Conservation (phyloP, 1,284 basidiomycete genomes). For the Inonotus hispidus region DNA sequence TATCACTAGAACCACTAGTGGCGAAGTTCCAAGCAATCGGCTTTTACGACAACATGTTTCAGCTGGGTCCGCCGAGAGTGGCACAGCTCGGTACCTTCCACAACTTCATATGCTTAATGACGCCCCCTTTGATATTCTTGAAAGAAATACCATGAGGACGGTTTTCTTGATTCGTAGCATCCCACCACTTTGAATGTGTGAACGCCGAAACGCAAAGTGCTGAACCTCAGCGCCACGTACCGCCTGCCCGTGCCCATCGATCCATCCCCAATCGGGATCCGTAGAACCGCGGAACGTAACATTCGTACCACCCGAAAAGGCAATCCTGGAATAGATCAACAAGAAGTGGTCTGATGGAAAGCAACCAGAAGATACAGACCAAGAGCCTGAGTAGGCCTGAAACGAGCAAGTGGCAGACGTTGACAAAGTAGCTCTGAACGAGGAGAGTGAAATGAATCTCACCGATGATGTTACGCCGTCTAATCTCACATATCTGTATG, state of each 20-base stretch:
- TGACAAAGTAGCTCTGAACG: background rate
- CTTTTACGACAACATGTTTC: slow-evolving; percentile 25
- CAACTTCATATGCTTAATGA: slow-evolving; percentile 53
- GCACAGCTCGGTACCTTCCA: slow-evolving; percentile 40
- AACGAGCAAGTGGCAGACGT: background rate
- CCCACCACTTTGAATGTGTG: slow-evolving; percentile 48
- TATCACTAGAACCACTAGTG: slow-evolving; percentile 42
- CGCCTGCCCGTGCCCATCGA: slow-evolving; percentile 53
- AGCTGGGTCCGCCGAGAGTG: background rate
- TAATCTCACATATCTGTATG: slow-evolving; percentile 20
- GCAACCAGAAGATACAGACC: slow-evolving; percentile 29
- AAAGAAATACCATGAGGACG: slow-evolving; percentile 52
- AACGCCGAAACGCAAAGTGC: background rate
- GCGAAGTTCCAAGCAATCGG: slow-evolving; percentile 56
- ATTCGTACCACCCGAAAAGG: slow-evolving; percentile 49
- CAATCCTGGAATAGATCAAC: slow-evolving; percentile 33
- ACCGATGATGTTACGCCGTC: slow-evolving; percentile 41
- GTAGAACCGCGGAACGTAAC: slow-evolving; percentile 50
- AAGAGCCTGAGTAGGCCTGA: slow-evolving; percentile 43
- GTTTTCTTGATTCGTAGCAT: slow-evolving; percentile 46
- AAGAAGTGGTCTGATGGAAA: background rate
- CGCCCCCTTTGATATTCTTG: slow-evolving; percentile 45
- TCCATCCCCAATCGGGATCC: slow-evolving; percentile 56
- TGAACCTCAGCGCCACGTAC: slow-evolving; percentile 27
- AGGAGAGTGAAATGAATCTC: slow-evolving; percentile 20